A percentile compares a stretch with the other conserved stretches of the same genome.
phyloP scores from a whole-genome alignment of 306 rosid genomes.

The Glycine latifolia region DNA sequence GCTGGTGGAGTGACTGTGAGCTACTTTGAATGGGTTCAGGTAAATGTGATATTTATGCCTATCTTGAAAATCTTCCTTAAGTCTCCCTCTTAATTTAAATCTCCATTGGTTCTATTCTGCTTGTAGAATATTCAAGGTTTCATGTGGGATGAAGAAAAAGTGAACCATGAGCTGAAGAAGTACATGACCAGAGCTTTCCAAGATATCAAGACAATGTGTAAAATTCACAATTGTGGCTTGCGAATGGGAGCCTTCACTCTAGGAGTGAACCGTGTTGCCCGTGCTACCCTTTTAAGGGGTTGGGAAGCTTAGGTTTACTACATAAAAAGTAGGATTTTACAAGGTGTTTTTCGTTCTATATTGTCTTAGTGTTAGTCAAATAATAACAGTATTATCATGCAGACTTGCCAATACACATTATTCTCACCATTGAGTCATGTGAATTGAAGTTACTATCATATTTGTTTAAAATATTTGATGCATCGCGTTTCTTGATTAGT shows the following conservation, averaged over 20 bases:
- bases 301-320: slow-evolving; percentile 63
- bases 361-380: background rate
- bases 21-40: slow-evolving; percentile 93
- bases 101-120: background rate
- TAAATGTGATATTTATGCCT: slow-evolving; percentile 26
- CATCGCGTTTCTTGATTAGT: no score
- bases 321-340: slow-evolving; percentile 13
- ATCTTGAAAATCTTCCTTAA: slow-evolving; percentile 18
- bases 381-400: background rate
- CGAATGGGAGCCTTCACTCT: slow-evolving; percentile 85
- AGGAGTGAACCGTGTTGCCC: slow-evolving; percentile 78
- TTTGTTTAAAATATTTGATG: no score
- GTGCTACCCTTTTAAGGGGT: slow-evolving; percentile 71
- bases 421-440: background rate
- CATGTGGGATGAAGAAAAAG: slow-evolving; percentile 82
- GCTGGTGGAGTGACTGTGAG: slow-evolving; percentile 81
- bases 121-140: slow-evolving; percentile 85
- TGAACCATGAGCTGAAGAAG: slow-evolving; percentile 65
- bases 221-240: slow-evolving; percentile 62
- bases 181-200: slow-evolving; percentile 70
- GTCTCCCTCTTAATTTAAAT: background rate
- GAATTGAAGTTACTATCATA: no score
- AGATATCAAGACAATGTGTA: slow-evolving; percentile 75
- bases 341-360: background rate
- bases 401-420: slow-evolving; percentile 30